Evolutionary conservation across 1,139 yeast genomes (phyloP).

Genomic region (Scheffersomyces illinoinensis): DNA sequence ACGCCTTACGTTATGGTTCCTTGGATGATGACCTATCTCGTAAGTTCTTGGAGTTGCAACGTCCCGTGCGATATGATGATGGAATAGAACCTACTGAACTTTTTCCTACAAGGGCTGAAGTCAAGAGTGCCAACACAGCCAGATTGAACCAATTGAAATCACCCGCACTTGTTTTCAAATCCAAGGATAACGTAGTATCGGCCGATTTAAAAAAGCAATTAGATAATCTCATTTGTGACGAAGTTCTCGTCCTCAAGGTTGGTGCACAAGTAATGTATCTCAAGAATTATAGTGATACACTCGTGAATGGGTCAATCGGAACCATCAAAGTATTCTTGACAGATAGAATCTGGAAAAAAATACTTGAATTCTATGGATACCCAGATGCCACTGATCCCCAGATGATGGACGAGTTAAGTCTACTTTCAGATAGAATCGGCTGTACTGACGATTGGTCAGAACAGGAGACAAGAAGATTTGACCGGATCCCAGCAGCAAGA

Average conservation of each 20-base stretch:
- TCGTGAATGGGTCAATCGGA: conserved; percentile 63
- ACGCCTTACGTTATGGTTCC: conserved; percentile 69
- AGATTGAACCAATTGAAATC: conserved; percentile 43
- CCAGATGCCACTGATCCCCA: conserved; percentile 21
- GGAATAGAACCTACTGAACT: conserved; percentile 82
- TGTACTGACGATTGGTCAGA: conserved; percentile 28
- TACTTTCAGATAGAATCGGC: conserved; percentile 30
- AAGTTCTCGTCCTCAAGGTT: conserved; percentile 45
- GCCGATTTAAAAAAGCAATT: conserved; percentile 23
- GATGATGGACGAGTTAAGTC: conserved; percentile 26
- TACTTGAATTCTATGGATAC: conserved; percentile 27
- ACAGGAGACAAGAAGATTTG: conserved; percentile 41
- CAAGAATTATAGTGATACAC: conserved; percentile 41
- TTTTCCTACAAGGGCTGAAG: conserved; percentile 75
- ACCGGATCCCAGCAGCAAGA: conserved; percentile 30
- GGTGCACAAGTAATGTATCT: conserved; percentile 66
- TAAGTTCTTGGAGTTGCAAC: conserved; percentile 49
- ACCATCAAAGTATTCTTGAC: conserved; percentile 64
- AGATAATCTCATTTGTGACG: conserved; percentile 51
- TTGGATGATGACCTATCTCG: conserved; percentile 45
- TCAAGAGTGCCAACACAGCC: conserved; percentile 61
- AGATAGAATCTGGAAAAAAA: conserved; percentile 24
- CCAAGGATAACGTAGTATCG: conserved; percentile 46
- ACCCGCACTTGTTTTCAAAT: conserved; percentile 46
- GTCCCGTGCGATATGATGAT: conserved; percentile 62